phyloP scores from a whole-genome alignment of 441 rosid genomes.

The Caryocar brasiliense region DNA sequence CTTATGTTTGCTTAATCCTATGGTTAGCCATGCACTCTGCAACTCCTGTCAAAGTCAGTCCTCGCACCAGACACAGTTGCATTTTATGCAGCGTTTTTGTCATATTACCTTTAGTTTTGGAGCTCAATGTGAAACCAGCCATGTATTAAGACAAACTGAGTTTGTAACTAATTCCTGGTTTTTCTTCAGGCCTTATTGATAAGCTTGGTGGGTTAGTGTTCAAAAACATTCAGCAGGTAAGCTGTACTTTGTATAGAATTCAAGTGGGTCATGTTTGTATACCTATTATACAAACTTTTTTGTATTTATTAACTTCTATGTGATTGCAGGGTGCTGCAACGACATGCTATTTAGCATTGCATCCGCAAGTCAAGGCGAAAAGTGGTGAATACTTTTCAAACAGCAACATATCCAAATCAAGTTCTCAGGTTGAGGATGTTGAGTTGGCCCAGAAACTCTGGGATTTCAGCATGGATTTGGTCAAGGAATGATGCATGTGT shows the following conservation, averaged over 20 bases:
- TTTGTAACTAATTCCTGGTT: neutral
- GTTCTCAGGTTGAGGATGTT: constrained; percentile 23
- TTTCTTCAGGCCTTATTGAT: constrained; percentile 29
- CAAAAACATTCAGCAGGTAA: constrained; percentile 60
- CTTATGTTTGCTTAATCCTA: too few species aligned
- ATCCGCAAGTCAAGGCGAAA: constrained; percentile 51
- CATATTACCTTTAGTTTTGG: neutral
- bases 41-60: too few species aligned
- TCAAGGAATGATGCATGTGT: neutral
- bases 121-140: neutral
- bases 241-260: too few species aligned
- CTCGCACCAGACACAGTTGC: too few species aligned
- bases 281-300: too few species aligned
- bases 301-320: neutral
- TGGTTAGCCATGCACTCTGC: too few species aligned
- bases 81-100: neutral
- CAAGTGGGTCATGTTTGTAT: too few species aligned
- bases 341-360: constrained; percentile 70
- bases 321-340: constrained; percentile 64
- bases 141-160: too few species aligned
- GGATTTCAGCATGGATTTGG: constrained; percentile 50
- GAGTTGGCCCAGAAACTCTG: constrained; percentile 58
- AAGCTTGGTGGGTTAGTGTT: constrained; percentile 31
- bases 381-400: constrained; percentile 55
- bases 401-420: constrained; percentile 33